Evolutionary conservation across 805 yeast species (phyloP).

Genomic region (Lipomyces oligophaga): DNA sequence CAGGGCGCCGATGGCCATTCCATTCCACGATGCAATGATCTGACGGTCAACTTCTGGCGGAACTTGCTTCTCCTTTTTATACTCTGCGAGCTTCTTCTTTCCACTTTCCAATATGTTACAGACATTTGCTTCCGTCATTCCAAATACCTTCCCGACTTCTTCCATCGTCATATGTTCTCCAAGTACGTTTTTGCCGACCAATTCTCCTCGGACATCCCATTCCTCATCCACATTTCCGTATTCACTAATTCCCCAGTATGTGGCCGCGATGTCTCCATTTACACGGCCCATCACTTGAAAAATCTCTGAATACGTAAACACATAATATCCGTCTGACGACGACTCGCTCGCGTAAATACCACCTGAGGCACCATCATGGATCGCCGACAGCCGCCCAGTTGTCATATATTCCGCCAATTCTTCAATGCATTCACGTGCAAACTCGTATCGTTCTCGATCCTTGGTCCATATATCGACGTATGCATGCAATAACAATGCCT

Average conservation of each 20-base stretch:
- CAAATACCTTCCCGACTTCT: constrained; percentile 38
- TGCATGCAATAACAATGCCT: constrained; percentile 38
- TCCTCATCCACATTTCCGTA: constrained; percentile 39
- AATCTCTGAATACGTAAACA: constrained; percentile 39
- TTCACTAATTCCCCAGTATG: constrained; percentile 38
- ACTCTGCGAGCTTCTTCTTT: constrained; percentile 28
- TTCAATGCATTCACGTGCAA: constrained; percentile 26
- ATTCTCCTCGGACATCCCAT: constrained; percentile 36
- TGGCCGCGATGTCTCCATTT: constrained; percentile 35
- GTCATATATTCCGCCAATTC: constrained; percentile 32
- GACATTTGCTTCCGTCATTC: constrained; percentile 31
- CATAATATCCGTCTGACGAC: constrained; percentile 35
- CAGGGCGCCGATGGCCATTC: constrained; percentile 39
- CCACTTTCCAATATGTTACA: constrained; percentile 31
- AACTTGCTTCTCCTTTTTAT: constrained; percentile 30
- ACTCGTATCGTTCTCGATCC: constrained; percentile 25
- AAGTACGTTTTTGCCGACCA: constrained; percentile 37
- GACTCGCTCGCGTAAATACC: constrained; percentile 39
- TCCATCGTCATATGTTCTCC: constrained; percentile 28
- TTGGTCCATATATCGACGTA: constrained; percentile 33
- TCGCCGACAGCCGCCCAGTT: constrained; percentile 30
- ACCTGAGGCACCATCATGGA: constrained; percentile 35
- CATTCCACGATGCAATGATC: constrained; percentile 40
- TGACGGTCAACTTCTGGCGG: constrained; percentile 38
- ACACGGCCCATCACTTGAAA: constrained; percentile 28